A percentile compares a stretch with the other conserved stretches of the same genome.
Conservation (phyloP, 1,284 basidiomycete species). For the Cutaneotrichosporon curvatum region DNA sequence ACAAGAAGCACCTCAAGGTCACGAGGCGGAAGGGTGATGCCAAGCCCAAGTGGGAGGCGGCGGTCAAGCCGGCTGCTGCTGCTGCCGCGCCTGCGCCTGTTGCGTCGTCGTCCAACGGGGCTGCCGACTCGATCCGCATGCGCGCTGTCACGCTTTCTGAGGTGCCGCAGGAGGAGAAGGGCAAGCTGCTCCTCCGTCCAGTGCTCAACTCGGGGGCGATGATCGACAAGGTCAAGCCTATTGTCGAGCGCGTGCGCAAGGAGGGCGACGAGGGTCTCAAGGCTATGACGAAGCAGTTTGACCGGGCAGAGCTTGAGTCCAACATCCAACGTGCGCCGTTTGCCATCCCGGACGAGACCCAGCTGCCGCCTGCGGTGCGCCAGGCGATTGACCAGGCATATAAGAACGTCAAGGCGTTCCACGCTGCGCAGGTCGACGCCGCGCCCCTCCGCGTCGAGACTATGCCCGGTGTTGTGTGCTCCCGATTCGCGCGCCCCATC, state of each 20-base stretch:
- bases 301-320: conserved; percentile 56
- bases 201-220: conserved; percentile 90
- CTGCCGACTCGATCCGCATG: conserved; percentile 60
- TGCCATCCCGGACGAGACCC: conserved; percentile 48
- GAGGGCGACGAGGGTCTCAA: conserved; percentile 82
- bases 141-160: conserved; percentile 59
- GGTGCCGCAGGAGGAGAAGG: conserved; percentile 55
- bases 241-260: conserved; percentile 77
- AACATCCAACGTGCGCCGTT: conserved; percentile 49
- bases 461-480: conserved; percentile 94
- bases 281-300: conserved; percentile 88
- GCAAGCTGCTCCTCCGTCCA: conserved; percentile 73
- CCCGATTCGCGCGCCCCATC: conserved; percentile 87
- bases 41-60: conserved; percentile 70
- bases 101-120: neutral
- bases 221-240: conserved; percentile 90
- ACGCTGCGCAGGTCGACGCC: conserved; percentile 70
- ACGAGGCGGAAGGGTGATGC: conserved; percentile 86
- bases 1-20: conserved; percentile 80
- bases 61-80: conserved; percentile 28
- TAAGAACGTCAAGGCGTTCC: conserved; percentile 83
- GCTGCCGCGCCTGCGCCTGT: conserved; percentile 19
- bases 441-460: conserved; percentile 80
- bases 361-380: conserved; percentile 59
- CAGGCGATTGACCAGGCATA: conserved; percentile 88